Evolutionary conservation across 2,329 filamentous ascomycete species (phyloP), one percentile per base, ranked within the genome.

Genomic region (Rachicladosporium sp.): DNA sequence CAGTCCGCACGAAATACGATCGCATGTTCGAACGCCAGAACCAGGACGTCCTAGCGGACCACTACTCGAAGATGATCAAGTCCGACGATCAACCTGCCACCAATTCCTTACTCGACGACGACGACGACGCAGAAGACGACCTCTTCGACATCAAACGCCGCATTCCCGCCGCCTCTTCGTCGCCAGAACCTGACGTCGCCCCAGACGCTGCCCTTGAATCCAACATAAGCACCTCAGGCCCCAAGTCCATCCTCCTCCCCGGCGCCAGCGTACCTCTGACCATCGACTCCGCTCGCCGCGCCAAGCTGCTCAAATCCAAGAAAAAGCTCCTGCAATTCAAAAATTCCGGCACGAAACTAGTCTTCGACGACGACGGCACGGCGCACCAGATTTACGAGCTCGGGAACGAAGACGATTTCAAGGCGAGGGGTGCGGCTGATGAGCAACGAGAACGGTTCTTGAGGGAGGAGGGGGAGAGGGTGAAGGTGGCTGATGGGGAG

Each of bases 1-100:
- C 78, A 51, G 84, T 94, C 11, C 76, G 87, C 45, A 98, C 93
- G 27, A 96, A 94, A 61, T 93, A 93, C 59, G 87, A 98, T 61
- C 81, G 86, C 51, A 96, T 98, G 91, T 95, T 96, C 62, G 89
- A 95, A 67, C 74, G 91, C 44, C 83, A 82, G 51, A 98, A 98
- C 62, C 89, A 96, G 62, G 88, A 95, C 56, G 83, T 98, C 27
- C 65, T 98, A 47, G 88, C 89, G n/a, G 78, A 81, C 41, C 91
- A 98, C 63, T 96, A 95, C 67, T 76, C 78, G 43, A 94, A 89
- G 55, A 73, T 98, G 46, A 78, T 96, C 44, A 71, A 71, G 37
- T 71, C 79, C 31, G 77, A 73, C 37, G 64, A 68, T 31, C 75
- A 77, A 32, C 56, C 50, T 4, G 76, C 79, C 36, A 80, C 80